Conservation (phyloP, 2,329 filamentous ascomycete species). For the Verticillium alfalfae region DNA sequence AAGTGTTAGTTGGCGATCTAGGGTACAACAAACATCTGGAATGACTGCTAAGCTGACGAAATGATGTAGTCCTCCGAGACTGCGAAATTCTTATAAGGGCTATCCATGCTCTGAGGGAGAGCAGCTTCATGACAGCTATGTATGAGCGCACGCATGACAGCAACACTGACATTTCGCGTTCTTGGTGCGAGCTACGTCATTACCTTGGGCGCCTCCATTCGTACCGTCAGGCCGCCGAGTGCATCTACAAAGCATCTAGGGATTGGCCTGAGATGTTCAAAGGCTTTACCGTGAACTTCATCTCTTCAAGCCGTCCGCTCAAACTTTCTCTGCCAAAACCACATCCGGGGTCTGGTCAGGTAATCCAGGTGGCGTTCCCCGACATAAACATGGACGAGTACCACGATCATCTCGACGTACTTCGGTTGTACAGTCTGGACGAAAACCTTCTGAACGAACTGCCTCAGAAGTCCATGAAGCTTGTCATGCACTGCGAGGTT, state of each 20-base stretch:
- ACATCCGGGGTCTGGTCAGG: not conserved
- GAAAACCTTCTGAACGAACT: not conserved
- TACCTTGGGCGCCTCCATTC: slow-evolving; percentile 17
- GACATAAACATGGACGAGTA: not conserved
- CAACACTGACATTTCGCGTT: not conserved
- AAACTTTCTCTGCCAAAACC: slow-evolving; percentile 7
- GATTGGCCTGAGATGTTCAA: slow-evolving; percentile 24
- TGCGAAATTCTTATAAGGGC: slow-evolving; percentile 13
- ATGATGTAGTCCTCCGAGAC: slow-evolving; percentile 8
- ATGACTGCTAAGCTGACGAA: not conserved
- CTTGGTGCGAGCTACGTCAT: slow-evolving; percentile 23
- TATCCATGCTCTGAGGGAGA: slow-evolving; percentile 1
- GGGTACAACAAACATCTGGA: not conserved
- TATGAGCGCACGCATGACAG: not conserved
- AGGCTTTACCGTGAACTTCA: slow-evolving; percentile 16
- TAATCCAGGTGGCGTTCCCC: slow-evolving; percentile 14
- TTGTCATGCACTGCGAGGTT: slow-evolving; percentile 12
- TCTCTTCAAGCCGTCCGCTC: slow-evolving; percentile 16
- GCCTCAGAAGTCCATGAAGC: not conserved
- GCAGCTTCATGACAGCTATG: not conserved
- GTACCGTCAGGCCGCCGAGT: slow-evolving; percentile 13
- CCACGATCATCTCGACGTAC: not conserved
- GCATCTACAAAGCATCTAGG: slow-evolving; percentile 14
- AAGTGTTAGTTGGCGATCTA: not conserved
- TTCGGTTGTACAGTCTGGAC: slow-evolving; percentile 1